Evolutionary conservation across 352 stramenopile genomes (phyloP).

Genomic region (Blastocystis sp.): DNA sequence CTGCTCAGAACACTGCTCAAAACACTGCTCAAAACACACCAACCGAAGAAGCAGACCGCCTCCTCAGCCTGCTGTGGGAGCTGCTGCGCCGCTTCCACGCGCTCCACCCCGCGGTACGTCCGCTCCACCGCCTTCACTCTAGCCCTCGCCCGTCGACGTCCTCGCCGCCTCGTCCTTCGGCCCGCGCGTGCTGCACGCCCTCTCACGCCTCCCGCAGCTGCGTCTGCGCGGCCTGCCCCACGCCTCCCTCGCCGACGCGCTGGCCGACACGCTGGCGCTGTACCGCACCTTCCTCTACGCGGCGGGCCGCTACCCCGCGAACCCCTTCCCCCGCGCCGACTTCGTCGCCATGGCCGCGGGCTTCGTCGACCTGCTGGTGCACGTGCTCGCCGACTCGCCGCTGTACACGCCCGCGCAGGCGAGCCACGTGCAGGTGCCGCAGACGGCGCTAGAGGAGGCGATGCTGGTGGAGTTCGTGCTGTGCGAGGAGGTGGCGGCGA

Average conservation of each 20-base stretch:
- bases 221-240: neutral
- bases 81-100: neutral
- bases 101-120: neutral
- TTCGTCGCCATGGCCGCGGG: neutral
- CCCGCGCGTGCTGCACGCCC: neutral
- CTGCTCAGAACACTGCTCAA: neutral
- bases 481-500: neutral
- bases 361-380: neutral
- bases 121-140: neutral
- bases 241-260: neutral
- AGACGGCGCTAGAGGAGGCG: constrained; percentile 20
- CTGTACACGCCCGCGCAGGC: neutral
- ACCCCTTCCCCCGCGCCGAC: neutral
- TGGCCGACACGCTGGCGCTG: neutral
- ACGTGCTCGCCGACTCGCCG: neutral
- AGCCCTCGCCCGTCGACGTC: neutral
- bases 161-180: neutral
- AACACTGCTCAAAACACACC: no score
- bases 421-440: neutral
- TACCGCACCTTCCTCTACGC: neutral
- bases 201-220: neutral
- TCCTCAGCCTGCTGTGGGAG: constrained; percentile 2
- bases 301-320: neutral
- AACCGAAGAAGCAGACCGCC: neutral
- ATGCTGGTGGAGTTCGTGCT: neutral